Evolutionary conservation across 2,329 filamentous ascomycete genomes (phyloP).

Genomic region (Epichloe bromicola): DNA sequence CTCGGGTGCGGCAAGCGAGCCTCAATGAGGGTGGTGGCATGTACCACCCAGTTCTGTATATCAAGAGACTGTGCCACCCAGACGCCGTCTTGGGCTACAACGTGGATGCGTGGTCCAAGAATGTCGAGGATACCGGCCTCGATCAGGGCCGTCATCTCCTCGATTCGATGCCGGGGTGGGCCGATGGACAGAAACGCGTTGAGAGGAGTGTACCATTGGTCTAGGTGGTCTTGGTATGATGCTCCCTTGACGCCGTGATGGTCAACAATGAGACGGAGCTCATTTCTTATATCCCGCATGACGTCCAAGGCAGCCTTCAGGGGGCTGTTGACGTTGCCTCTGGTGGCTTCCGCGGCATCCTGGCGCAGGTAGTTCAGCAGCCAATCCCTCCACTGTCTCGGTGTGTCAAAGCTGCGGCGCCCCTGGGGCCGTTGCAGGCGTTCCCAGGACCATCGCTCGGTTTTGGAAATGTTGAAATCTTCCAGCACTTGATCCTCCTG

Average conservation of each 20-base stretch:
- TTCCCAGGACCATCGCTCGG: conserved; percentile 5
- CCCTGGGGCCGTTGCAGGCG: conserved; percentile 1
- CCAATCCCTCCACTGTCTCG: conserved; percentile 1
- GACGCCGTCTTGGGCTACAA: neutral
- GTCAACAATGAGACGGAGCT: conserved; percentile 5
- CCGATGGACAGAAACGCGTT: conserved; percentile 5
- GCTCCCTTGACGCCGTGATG: conserved; percentile 2
- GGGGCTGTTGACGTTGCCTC: neutral
- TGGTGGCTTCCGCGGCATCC: conserved; percentile 1
- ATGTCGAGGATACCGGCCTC: conserved; percentile 2
- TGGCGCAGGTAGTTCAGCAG: neutral
- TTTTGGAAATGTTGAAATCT: conserved; percentile 1
- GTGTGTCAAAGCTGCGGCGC: neutral
- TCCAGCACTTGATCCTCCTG: conserved; percentile 2
- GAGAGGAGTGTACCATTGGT: conserved; percentile 5
- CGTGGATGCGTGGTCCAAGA: conserved; percentile 2
- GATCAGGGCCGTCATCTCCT: conserved; percentile 5
- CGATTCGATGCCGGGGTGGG: conserved; percentile 3
- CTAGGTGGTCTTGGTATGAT: conserved; percentile 4
- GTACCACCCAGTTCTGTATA: neutral
- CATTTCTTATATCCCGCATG: conserved; percentile 4
- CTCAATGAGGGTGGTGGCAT: conserved; percentile 4
- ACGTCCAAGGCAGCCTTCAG: conserved; percentile 5
- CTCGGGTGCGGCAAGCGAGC: conserved; percentile 1
- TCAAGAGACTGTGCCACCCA: conserved; percentile 2